Evolutionary conservation across 139 green algal genomes (phyloP), one percentile per base, ranked within the genome.

Genomic region (Mychonastes homosphaera): DNA sequence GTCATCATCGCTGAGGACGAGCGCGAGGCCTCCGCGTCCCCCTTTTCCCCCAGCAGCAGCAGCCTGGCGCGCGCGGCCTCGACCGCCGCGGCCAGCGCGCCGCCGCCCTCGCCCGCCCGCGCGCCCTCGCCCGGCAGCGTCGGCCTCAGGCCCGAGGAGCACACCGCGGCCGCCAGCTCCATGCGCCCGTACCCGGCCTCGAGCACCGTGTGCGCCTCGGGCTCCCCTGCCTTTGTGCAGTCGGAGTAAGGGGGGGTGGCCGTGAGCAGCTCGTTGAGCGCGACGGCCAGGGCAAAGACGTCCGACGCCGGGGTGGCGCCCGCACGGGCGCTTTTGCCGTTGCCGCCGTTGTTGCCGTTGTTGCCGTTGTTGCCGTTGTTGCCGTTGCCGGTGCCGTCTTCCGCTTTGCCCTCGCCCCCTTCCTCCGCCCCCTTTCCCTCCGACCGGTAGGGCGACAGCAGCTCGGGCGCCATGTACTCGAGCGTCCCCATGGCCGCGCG

Each of bases 401-500:
- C n/a, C n/a, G n/a, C n/a, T n/a, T n/a, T n/a, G n/a, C n/a, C n/a
- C n/a, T n/a, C n/a, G n/a, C n/a, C n/a, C n/a, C n/a, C n/a, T n/a
- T n/a, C n/a, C n/a, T n/a, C n/a, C n/a, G n/a, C n/a, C n/a, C n/a
- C n/a, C n/a, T n/a, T n/a, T n/a, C n/a, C n/a, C n/a, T n/a, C n/a
- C n/a, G n/a, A n/a, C n/a, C n/a, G n/a, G n/a, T n/a, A 63, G 27
- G 39, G 57, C 32, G 66, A 16, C 55, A 92, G 69, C 53, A 92
- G 69, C 72, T 96, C 88, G 13, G 88, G 87, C 1, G 85, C 66
- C 80, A 96, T 88, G 79, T 95, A 96, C 73, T 92, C 73, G 21
- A 96, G 70, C 7, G 87, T 94, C 33, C 88, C 88, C 45, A 74
- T 41, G 58, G 81, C 60, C 34, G 56, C 70, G 13, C 69, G 64